A percentile compares a stretch with the other conserved stretches of the same genome.
These are phyloP conservation scores for Dothideomycetes sp. DNA, from an alignment of 2,329 filamentous ascomycete genomes.

Conservation along the genomic window DNA sequence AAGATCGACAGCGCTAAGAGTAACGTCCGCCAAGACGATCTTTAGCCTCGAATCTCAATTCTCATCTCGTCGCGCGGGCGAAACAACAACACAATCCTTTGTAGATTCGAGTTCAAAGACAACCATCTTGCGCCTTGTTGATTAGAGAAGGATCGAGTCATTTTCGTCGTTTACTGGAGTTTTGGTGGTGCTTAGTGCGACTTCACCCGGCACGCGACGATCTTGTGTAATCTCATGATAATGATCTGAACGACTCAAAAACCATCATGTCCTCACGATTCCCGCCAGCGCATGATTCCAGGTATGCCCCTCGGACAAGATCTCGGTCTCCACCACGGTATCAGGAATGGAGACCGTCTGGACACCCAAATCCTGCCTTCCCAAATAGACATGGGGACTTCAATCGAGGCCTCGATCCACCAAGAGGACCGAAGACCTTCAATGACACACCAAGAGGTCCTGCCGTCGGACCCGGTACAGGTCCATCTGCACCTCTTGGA, in stretches of 20 bases:
- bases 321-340: constrained; percentile 66
- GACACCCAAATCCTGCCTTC: constrained; percentile 29
- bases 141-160: too few relatives aligned
- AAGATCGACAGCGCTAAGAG: too few relatives aligned
- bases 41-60: too few relatives aligned
- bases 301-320: constrained; percentile 48
- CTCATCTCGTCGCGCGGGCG: too few relatives aligned
- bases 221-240: constrained; percentile 6
- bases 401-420: constrained; percentile 48
- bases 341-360: constrained; percentile 61
- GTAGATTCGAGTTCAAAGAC: too few relatives aligned
- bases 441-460: constrained; percentile 49
- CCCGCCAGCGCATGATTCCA: constrained; percentile 18
- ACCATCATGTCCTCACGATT: constrained; percentile 17
- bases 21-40: too few relatives aligned
- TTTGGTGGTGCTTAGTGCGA: constrained; percentile 1
- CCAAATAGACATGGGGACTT: constrained; percentile 20
- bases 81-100: constrained; percentile 2
- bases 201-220: constrained; percentile 7
- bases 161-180: too few relatives aligned
- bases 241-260: constrained; percentile 8
- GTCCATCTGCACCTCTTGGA: constrained; percentile 27
- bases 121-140: too few relatives aligned
- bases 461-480: constrained; percentile 19
- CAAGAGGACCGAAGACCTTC: constrained; percentile 71